Evolutionary conservation across 495 filamentous ascomycete genomes (phyloP).

Genomic region (Neurospora intermedia): DNA sequence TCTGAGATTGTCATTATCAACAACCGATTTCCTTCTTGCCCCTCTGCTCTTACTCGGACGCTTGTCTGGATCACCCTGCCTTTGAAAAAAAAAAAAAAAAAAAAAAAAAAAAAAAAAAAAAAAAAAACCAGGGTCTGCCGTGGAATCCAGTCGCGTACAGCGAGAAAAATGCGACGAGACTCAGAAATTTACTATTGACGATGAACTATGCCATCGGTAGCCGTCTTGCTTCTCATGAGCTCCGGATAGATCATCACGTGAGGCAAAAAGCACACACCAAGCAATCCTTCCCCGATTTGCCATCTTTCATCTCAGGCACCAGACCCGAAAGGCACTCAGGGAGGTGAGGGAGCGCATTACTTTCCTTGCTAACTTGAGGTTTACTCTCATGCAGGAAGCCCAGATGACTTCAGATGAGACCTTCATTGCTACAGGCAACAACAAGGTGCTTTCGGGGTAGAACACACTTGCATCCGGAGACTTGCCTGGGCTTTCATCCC

Average conservation of each 20-base stretch:
- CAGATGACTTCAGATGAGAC: background rate
- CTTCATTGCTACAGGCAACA: background rate
- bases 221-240: background rate
- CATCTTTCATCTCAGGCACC: background rate
- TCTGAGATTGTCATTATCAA: background rate
- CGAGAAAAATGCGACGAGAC: too few relatives aligned
- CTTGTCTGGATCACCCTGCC: background rate
- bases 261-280: background rate
- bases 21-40: rapidly evolving
- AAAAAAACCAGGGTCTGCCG: too few relatives aligned
- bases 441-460: background rate
- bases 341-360: background rate
- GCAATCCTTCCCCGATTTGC: background rate
- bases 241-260: background rate
- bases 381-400: too few relatives aligned
- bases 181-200: background rate
- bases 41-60: background rate
- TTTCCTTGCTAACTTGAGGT: background rate
- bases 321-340: background rate
- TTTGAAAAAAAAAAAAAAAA: too few relatives aligned
- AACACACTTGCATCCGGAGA: background rate
- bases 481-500: background rate
- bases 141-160: background rate
- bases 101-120: too few relatives aligned
- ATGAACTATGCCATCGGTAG: background rate